phyloP scores from a whole-genome alignment of 345 rosid species.

The Turritis glabra region DNA sequence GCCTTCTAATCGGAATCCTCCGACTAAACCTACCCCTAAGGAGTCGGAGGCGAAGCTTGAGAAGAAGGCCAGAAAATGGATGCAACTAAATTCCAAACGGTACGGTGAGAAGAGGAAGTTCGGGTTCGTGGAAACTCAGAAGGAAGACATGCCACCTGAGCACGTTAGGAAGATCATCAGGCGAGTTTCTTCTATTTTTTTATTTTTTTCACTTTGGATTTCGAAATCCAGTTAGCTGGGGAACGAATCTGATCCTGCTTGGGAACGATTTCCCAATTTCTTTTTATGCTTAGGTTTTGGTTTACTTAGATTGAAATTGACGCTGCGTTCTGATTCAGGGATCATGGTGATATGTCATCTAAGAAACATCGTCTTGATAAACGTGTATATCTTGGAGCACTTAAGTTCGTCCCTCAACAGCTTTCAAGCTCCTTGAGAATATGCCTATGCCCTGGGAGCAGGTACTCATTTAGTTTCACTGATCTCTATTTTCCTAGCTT shows the following conservation, averaged over 20 bases:
- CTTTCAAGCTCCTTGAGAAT: conserved; percentile 89
- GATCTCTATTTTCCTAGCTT: no score
- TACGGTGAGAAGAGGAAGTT: conserved; percentile 95
- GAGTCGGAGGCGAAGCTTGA: conserved; percentile 88
- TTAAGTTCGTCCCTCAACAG: conserved; percentile 93
- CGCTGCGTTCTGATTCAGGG: conserved; percentile 18
- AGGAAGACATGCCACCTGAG: conserved; percentile 99
- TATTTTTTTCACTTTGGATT: neutral
- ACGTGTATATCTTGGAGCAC: conserved; percentile 91
- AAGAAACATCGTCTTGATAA: conserved; percentile 86
- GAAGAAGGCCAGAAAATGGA: conserved; percentile 98
- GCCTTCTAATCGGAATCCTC: no score
- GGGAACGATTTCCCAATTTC: no score
- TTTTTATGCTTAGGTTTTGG: neutral
- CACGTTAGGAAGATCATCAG: conserved; percentile 96
- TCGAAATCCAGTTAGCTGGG: neutral
- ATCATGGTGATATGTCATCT: conserved; percentile 95
- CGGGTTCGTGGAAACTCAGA: conserved; percentile 99
- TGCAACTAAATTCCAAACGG: conserved; percentile 90
- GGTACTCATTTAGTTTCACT: no score
- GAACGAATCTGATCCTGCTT: no score
- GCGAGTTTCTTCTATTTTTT: conserved; percentile 37
- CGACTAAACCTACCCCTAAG: conserved; percentile 54
- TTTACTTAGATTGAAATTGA: conserved; percentile 22
- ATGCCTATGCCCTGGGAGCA: conserved; percentile 99